phyloP scores from a whole-genome alignment of 106 monocot genomes.

The Dioscorea alata region DNA sequence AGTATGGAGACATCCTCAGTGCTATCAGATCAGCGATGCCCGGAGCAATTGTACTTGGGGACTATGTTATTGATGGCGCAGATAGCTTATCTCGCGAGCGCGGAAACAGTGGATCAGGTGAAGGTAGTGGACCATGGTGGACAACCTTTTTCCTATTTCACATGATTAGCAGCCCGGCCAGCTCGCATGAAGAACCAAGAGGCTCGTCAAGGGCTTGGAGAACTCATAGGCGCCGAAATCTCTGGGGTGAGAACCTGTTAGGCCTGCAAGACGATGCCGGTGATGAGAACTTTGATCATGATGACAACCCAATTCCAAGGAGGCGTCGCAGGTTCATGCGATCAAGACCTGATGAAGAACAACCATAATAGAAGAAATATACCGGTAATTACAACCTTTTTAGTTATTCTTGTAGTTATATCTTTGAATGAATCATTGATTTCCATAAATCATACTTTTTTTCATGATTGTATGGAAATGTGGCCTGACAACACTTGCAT shows the following conservation, averaged over 20 bases:
- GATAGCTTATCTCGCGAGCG: constrained; percentile 20
- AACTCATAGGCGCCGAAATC: constrained; percentile 30
- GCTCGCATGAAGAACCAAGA: constrained; percentile 37
- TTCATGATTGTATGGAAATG: constrained; percentile 8
- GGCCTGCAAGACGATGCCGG: constrained; percentile 48
- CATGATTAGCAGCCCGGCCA: constrained; percentile 42
- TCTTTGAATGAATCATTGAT: not conserved
- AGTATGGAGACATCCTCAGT: constrained; percentile 70
- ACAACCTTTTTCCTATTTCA: constrained; percentile 72
- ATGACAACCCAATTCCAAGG: constrained; percentile 37
- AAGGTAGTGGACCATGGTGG: constrained; percentile 47
- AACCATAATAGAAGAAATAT: not conserved
- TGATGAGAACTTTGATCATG: constrained; percentile 17
- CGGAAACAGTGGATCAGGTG: constrained; percentile 17
- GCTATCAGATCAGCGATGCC: constrained; percentile 76
- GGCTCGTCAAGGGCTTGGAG: constrained; percentile 36
- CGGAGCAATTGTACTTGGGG: constrained; percentile 72
- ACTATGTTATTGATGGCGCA: constrained; percentile 61
- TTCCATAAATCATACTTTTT: constrained; percentile 1
- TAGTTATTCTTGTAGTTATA: not conserved
- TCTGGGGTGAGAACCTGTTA: constrained; percentile 75
- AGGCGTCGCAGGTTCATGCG: constrained; percentile 38
- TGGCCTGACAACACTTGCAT: not conserved
- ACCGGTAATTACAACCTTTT: constrained; percentile 4
- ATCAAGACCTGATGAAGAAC: constrained; percentile 29